A percentile compares a stretch with the other conserved stretches of the same genome.
Conservation (phyloP, 345 rosid genomes). For the Moricandia arvensis region DNA sequence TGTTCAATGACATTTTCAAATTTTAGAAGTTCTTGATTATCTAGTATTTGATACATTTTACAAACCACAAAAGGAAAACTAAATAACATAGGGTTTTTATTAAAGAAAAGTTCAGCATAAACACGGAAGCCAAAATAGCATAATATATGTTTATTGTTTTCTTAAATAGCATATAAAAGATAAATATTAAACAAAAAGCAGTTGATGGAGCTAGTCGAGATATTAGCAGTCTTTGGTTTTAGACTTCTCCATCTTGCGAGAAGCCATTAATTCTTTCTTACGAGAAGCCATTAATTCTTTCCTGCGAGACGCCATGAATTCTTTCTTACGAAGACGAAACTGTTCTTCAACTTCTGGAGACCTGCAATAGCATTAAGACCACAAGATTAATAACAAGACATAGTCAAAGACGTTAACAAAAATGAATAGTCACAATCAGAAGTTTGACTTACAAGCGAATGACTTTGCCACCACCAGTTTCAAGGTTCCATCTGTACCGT, state of each 20-base stretch:
- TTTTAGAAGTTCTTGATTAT: too few species aligned
- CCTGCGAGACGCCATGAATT: too few species aligned
- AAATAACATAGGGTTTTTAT: not conserved
- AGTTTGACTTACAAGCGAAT: not conserved
- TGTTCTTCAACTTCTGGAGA: not conserved
- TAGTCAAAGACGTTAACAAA: not conserved
- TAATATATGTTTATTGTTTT: too few species aligned
- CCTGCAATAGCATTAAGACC: not conserved
- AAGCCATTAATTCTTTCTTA: not conserved
- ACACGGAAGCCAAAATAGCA: not conserved
- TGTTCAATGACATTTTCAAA: too few species aligned
- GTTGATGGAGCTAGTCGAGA: not conserved
- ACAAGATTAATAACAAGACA: not conserved
- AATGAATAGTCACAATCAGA: not conserved
- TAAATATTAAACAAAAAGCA: too few species aligned
- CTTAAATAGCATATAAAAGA: too few species aligned
- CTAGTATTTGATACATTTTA: too few species aligned
- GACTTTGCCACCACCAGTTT: not conserved
- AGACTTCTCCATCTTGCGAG: not conserved
- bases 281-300: too few species aligned
- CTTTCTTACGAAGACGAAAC: not conserved
- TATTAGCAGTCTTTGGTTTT: not conserved
- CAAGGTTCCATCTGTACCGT: not conserved
- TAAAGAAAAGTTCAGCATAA: not conserved
- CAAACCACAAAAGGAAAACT: not conserved